Evolutionary conservation across 1,284 basidiomycete genomes (phyloP), one percentile per base, ranked within the genome.

Genomic region (Fistulina hepatica): DNA sequence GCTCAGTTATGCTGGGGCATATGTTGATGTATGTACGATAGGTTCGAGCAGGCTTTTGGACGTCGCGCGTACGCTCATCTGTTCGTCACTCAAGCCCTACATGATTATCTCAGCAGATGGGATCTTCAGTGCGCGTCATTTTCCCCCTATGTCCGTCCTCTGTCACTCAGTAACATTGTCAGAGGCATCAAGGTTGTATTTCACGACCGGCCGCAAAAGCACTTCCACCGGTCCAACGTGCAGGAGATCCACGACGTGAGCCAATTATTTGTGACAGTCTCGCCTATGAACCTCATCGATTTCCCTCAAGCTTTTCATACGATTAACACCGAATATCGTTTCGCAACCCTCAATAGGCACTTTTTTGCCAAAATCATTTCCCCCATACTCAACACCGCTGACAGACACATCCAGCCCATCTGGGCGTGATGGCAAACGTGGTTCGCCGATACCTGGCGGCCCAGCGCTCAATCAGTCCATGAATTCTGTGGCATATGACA

Each of bases 11-110:
- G 24, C 22, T 34, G 21, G 23, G 36, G 36, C 17, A 24, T 16
- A 26, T 22, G 19, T 33, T 32, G 23, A 37, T 13, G 32, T 34
- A 48, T 34, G 46, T 21, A 19, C 20, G 9, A 7, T 48, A 95
- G 92, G 68, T 81, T 94, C 47, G 92, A 97, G 56, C 56, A 57
- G 15, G 69, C 60, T 11, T 95, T 91, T 57, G 91, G 93, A 2
- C 66, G 68, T 23, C 61, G 56, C 1, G 94, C 95, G 0, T 83
- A 82, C 54, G 86, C 84, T 0, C 95, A 99, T 53, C 57, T 99
- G 2, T 97, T 97, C 55, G 95, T 99, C 6, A 97, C 95, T 0
- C 60, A 73, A 30, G 91, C 91, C 1, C 91, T 98, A 82, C 73
- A 67, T 37, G 69, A 81, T 28, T 67, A 70, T 47, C 65, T 98